Evolutionary conservation across 495 filamentous ascomycete species (phyloP), one percentile per base, ranked within the genome.

Genomic region (Glarea lozoyensis): DNA sequence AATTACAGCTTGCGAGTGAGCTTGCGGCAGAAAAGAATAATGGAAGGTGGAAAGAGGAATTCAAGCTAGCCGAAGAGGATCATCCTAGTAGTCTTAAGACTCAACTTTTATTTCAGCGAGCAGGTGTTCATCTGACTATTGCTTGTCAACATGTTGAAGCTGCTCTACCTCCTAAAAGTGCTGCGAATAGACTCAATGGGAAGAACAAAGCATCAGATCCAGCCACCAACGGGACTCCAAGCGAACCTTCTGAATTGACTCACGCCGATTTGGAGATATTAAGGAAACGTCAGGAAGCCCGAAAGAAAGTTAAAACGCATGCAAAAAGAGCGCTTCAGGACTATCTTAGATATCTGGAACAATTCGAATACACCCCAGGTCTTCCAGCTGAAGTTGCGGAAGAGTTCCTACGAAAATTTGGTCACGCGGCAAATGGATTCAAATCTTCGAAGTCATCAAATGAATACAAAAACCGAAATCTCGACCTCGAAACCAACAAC

Each of bases 331-430:
- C 83, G 2, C 54, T 88, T 16, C 69, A 75, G 38, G 84, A 88
- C 56, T 87, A 82, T 55, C 61, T 75, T 42, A 63, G 72, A 16
- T 87, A 81, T 49, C 62, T 89, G 3, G 75, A 75, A 7, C 66
- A 78, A 46, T 82, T 87, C 44, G 81, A 88, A 52, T 88, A 88
- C 57, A 83, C 83, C 2, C 79, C 83, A 1, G 76, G 84, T 35
- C 57, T 85, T 16, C 67, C 78, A 16, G 58, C 76, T 21, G 73
- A 79, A 34, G 65, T 79, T 18, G 73, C 75, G 18, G 73, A 84
- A 50, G 80, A 84, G 10, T 84, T 84, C 53, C 63, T 81, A 24
- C 73, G 68, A 29, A 78, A 76, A 43, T 72, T 84, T 4, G 77
- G 78, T 49, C 66, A 67, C 42, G 66, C 71, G 6, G 69, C 75